Base-by-base conservation (phyloP, 495 filamentous ascomycete species). In the Saxophila tyrrhenica region DNA sequence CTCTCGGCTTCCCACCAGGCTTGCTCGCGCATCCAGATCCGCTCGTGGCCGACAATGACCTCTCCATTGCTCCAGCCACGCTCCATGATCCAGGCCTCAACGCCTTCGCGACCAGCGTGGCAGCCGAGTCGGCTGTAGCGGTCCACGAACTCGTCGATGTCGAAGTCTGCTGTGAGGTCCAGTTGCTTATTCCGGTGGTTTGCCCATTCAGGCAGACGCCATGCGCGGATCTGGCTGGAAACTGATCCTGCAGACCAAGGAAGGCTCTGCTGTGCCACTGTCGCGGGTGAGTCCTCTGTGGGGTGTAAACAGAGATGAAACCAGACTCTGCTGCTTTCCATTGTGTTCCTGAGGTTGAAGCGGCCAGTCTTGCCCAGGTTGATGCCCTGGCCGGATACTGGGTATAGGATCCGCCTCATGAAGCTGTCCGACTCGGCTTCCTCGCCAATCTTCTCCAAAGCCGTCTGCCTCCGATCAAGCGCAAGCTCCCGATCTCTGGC, bases 51-150 rank as follows among this genome's bases (percentile, higher is more conserved):
- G 41, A 98, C 74, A 20, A 94, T 79, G 1, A 96, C 91, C 64
- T 97, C 94, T 24, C 92, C 92, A 62, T 98, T 97, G 68, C 87
- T 95, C 92, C 92, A 98, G 1, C 92, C 94, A 42, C 92, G 81
- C 68, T 97, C 89, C 42, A 96, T 76, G 48, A 95, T 77, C 92
- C 92, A 98, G 66, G 80, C 94, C 60, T 97, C 88, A 47, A 96
- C 87, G 47, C 94, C 94, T 62, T 98, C 92, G 42, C 81, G 78
- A 47, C 94, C 92, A 62, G 94, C 89, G 56, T 83, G 76, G 65
- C 92, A 98, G 17, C 92, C 92, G 9, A 98, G 76, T 11, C 79
- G 75, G 22, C 80, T 71, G 65, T 95, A 98, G 21, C 94, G 80
- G 62, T 75, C 77, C 24, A 78, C 78, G 64, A 98, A 98, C 65